Evolutionary conservation across 805 yeast species (phyloP).

Genomic region (Candida dajiaensis): DNA sequence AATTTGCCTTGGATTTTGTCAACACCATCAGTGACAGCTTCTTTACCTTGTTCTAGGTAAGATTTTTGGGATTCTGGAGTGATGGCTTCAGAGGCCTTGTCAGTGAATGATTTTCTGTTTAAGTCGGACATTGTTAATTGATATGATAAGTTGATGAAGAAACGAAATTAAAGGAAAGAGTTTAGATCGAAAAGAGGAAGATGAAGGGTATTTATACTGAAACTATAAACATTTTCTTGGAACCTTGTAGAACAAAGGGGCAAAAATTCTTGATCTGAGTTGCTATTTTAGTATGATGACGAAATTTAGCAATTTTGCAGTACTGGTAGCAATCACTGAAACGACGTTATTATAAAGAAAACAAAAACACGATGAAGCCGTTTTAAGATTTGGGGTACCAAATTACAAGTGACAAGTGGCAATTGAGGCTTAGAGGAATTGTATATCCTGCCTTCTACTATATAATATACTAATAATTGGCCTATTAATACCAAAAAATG

Average conservation of each 20-base stretch:
- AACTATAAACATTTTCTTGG: background rate
- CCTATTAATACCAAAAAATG: too few relatives aligned
- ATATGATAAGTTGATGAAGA: background rate
- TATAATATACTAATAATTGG: too few relatives aligned
- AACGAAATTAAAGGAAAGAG: background rate
- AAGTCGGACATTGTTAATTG: constrained; percentile 35
- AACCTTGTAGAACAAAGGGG: background rate
- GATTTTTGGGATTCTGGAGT: constrained; percentile 72
- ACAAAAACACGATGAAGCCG: background rate
- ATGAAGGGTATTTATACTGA: background rate
- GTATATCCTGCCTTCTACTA: too few relatives aligned
- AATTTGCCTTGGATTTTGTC: constrained; percentile 56
- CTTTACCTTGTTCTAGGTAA: constrained; percentile 61
- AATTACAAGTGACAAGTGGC: too few relatives aligned
- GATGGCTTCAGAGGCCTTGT: constrained; percentile 59
- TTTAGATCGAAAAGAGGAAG: background rate
- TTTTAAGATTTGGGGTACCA: too few relatives aligned
- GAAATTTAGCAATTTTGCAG: background rate
- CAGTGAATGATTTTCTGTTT: constrained; percentile 73
- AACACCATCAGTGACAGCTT: constrained; percentile 55
- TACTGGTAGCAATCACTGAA: background rate
- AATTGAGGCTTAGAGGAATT: too few relatives aligned
- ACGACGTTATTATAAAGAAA: too few relatives aligned
- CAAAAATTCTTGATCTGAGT: background rate
- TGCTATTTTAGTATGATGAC: background rate